These are phyloP conservation scores for Monosporascus sp. DNA, from an alignment of 2,329 filamentous ascomycete species.

Conservation along the genomic window DNA sequence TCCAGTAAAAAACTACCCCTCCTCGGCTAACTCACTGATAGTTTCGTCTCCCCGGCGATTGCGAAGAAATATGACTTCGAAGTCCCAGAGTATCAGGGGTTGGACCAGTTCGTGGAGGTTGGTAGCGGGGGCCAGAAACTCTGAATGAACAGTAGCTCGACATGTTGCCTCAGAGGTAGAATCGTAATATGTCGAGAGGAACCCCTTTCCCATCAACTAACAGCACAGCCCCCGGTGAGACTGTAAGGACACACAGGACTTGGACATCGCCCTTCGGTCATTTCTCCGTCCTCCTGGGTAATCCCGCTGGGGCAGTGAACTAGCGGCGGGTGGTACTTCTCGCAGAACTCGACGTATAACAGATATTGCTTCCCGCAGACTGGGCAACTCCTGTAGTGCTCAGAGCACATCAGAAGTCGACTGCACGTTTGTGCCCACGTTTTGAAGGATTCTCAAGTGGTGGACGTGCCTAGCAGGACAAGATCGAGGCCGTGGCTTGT, in stretches of 20 bases:
- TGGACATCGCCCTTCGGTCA: slow-evolving; percentile 50
- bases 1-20: not conserved
- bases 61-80: slow-evolving; percentile 83
- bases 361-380: slow-evolving; percentile 56
- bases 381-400: slow-evolving; percentile 51
- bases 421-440: not conserved
- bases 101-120: slow-evolving; percentile 87
- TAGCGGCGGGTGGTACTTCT: slow-evolving; percentile 43
- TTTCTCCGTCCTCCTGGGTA: slow-evolving; percentile 33
- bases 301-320: slow-evolving; percentile 41
- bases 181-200: not conserved
- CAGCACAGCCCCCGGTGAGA: slow-evolving; percentile 46
- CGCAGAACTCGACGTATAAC: slow-evolving; percentile 53
- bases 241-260: slow-evolving; percentile 56
- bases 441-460: not conserved
- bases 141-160: slow-evolving; percentile 26
- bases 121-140: slow-evolving; percentile 45
- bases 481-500: not conserved
- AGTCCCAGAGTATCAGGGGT: slow-evolving; percentile 73
- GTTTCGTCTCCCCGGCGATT: slow-evolving; percentile 73
- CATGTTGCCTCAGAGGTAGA: not conserved
- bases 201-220: slow-evolving; percentile 38
- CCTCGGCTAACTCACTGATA: slow-evolving; percentile 27
- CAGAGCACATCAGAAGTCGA: slow-evolving; percentile 51
- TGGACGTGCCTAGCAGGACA: not conserved